Percentiles rank a stretch among this genome's conserved stretches.
Evolutionary conservation across 805 yeast species (phyloP).

Genomic region (Torulaspora franciscae): DNA sequence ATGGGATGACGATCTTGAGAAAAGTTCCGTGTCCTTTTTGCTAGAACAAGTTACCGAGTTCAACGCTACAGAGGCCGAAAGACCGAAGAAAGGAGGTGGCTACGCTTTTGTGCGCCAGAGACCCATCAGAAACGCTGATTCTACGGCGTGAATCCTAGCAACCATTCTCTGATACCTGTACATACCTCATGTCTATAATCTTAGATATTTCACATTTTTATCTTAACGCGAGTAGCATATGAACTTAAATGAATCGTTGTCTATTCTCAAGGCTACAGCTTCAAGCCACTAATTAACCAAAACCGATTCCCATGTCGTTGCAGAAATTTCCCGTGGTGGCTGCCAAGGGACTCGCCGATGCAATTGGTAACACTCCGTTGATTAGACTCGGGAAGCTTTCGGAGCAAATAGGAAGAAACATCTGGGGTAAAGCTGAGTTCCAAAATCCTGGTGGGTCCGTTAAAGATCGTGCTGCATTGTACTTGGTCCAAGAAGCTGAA

Average conservation of each 20-base stretch:
- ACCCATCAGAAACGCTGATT: conserved; percentile 4
- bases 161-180: conserved; percentile 1
- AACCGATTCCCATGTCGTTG: not conserved
- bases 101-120: conserved; percentile 8
- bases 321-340: conserved; percentile 51
- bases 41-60: conserved; percentile 5
- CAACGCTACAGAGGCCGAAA: not conserved
- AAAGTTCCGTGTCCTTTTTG: conserved; percentile 3
- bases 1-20: conserved; percentile 15
- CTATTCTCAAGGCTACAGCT: not conserved
- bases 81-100: conserved; percentile 2
- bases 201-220: not conserved
- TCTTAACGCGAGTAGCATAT: not conserved
- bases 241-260: not conserved
- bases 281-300: not conserved
- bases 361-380: conserved; percentile 92
- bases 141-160: not conserved
- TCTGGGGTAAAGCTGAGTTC: conserved; percentile 87
- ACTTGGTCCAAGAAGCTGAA: conserved; percentile 75
- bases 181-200: not conserved
- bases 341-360: conserved; percentile 65
- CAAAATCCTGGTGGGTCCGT: conserved; percentile 94
- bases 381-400: conserved; percentile 56
- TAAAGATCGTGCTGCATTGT: conserved; percentile 85
- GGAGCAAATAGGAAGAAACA: conserved; percentile 58